Base-by-base conservation (phyloP, 176 grass and related monocot genomes). In the Zizania latifolia region DNA sequence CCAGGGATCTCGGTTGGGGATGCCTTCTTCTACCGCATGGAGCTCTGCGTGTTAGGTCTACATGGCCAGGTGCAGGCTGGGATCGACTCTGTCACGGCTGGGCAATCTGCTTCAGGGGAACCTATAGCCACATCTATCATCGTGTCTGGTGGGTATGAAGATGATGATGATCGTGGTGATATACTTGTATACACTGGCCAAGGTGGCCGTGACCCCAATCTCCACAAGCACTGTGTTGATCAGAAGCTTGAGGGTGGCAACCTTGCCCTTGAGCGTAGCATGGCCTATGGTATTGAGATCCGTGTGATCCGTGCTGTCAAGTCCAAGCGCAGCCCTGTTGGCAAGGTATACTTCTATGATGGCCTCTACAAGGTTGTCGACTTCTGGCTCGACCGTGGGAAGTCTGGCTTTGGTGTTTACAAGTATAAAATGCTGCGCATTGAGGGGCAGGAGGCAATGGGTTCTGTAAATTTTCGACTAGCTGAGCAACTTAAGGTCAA, bases 81-180 rank as follows among this genome's bases (percentile, higher is more conserved):
- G 6, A 99, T 99, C 5, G 95, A 99, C 62, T 99, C 88, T 21
- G 82, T 99, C 16, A 36, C 54, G 1, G 89, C 91, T 2, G 78
- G 79, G 8, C 46, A 36, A n/a, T 90, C 89, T 58, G 70, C 87
- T 10, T 92, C 84, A 1, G 95, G 95, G 30, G 91, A 99, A 60
- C 95, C 95, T 37, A 87, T 99, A 36, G 95, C 95, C 6, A 99
- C 95, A 40, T 93, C 90, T 27, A 88, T 99, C 24, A 94, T 99
- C 38, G 95, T 99, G 21, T 99, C 95, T 23, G 95, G 95, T 51
- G 92, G 95, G 59, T 99, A 99, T 61, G 95, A 99, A 76, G 95
- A 99, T 35, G 95, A 99, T 62, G 95, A 99, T 27, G 95, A 99
- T 70, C 86, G 76, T 21, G 95, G 95, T 10, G 86, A 88, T 3